phyloP scores from a whole-genome alignment of 345 rosid genomes.

The Melaleuca quinquenervia region DNA sequence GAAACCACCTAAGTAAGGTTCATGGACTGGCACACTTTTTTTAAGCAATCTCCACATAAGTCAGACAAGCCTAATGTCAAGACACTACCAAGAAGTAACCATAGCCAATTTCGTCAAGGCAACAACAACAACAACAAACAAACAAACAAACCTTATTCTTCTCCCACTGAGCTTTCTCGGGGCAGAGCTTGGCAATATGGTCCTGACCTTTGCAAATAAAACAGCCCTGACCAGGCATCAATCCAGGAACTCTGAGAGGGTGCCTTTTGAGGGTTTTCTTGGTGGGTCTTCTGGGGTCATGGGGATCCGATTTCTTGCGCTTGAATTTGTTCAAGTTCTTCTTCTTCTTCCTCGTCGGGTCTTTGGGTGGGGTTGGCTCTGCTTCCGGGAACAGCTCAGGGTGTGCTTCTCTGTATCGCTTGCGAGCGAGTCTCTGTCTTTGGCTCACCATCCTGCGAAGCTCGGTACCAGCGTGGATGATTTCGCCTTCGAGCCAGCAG shows the following conservation, averaged over 20 bases:
- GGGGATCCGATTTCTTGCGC: slow-evolving; percentile 30
- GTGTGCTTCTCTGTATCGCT: slow-evolving; percentile 43
- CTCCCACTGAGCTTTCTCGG: slow-evolving; percentile 81
- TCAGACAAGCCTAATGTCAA: neutral
- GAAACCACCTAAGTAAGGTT: neutral
- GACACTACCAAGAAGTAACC: neutral
- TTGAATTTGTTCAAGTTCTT: slow-evolving; percentile 28
- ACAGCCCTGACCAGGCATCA: slow-evolving; percentile 93
- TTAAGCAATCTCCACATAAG: neutral
- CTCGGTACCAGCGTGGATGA: neutral
- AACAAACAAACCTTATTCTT: slow-evolving; percentile 54
- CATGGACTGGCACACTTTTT: neutral
- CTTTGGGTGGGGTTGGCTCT: slow-evolving; percentile 59
- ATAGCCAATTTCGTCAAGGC: neutral
- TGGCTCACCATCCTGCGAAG: slow-evolving; percentile 49
- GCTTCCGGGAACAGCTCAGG: slow-evolving; percentile 61
- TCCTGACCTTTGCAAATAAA: slow-evolving; percentile 67
- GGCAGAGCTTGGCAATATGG: slow-evolving; percentile 82
- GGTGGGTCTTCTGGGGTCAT: slow-evolving; percentile 12
- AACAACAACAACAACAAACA: neutral
- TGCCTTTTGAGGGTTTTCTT: slow-evolving; percentile 41
- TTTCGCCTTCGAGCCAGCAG: neutral
- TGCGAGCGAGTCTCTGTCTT: slow-evolving; percentile 70
- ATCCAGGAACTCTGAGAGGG: slow-evolving; percentile 85
- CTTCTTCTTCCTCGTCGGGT: slow-evolving; percentile 52